phyloP scores from a whole-genome alignment of 306 rosid genomes.

The Senna tora region DNA sequence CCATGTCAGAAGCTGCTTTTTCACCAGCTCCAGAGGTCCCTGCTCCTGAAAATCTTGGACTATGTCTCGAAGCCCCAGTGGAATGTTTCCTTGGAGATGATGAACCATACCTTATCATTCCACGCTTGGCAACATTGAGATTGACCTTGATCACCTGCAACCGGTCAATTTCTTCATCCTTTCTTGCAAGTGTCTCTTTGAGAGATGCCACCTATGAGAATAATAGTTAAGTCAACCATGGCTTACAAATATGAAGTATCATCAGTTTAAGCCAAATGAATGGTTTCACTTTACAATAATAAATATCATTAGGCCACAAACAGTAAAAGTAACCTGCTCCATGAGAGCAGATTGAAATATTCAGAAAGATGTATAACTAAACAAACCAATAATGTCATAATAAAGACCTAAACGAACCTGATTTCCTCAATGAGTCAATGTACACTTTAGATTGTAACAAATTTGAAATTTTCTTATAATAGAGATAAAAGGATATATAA shows the following conservation, averaged over 20 bases:
- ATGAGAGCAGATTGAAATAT: not conserved
- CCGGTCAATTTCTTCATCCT: slow-evolving; percentile 85
- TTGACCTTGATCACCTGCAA: slow-evolving; percentile 63
- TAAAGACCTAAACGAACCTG: not conserved
- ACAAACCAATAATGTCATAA: not conserved
- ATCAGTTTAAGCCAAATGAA: slow-evolving; percentile 30
- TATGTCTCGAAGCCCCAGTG: slow-evolving; percentile 52
- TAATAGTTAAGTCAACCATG: slow-evolving; percentile 39
- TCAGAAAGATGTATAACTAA: not conserved
- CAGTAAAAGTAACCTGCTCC: slow-evolving; percentile 7
- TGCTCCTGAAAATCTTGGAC: slow-evolving; percentile 47
- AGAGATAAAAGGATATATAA: not conserved
- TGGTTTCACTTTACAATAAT: slow-evolving; percentile 19
- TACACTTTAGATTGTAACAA: not conserved
- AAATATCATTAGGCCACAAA: slow-evolving; percentile 12
- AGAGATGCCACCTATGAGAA: slow-evolving; percentile 72
- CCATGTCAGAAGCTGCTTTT: slow-evolving; percentile 65
- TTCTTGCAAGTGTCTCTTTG: slow-evolving; percentile 68
- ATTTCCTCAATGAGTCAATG: not conserved
- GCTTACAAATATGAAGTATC: slow-evolving; percentile 13
- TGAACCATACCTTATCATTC: slow-evolving; percentile 54
- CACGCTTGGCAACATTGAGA: slow-evolving; percentile 56
- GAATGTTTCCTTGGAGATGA: slow-evolving; percentile 79
- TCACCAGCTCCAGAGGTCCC: slow-evolving; percentile 46
- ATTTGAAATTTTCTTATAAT: not conserved